Base-by-base conservation (phyloP, 495 filamentous ascomycete species). In the Trichoderma gamsii region DNA sequence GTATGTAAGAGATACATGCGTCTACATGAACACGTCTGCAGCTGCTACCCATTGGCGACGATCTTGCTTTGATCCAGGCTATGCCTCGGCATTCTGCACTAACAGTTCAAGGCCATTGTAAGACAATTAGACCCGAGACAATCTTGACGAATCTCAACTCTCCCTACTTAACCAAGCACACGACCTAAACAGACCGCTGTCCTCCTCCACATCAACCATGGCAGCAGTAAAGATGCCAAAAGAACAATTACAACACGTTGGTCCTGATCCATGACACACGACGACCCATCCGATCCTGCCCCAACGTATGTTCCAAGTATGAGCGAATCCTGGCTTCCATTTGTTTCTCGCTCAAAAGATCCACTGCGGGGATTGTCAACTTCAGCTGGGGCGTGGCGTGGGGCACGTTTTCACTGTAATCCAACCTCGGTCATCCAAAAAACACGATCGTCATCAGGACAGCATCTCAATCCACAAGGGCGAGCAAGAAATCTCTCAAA, bases 361-460 rank as follows among this genome's bases (percentile, higher is more conserved):
- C 44, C 44, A 49, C 44, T 49, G 44, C 44, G 44, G 44, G 44
- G 44, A 49, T n/a, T n/a, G n/a, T 49, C 44, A n/a, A n/a, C 44
- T 49, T 49, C 44, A 49, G 44, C 44, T 49, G 44, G 44, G 29
- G 29, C 29, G 29, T 29, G 29, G 44, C 44, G 44, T 49, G 44
- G 44, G 44, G 44, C 44, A 49, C 6, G 3, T 4, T 16, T 49
- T 49, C 35, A 38, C 35, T 38, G 35, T 38, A 38, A 38, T 38
- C 35, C 35, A 38, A 38, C 35, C 35, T 7, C 8, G 35, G 4
- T 38, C 35, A 38, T 3, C 6, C 35, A 4, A 6, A 38, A 38
- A 38, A 3, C 35, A 38, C 0, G 2, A 38, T 38, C 5, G 35
- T 38, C 35, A 38, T 9, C 35, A 38, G 8, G 35, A 38, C 3